Evolutionary conservation across 768 basidiomycete genomes (phyloP), one percentile per base, ranked within the genome.

Genomic region (Coprinopsis sp.): DNA sequence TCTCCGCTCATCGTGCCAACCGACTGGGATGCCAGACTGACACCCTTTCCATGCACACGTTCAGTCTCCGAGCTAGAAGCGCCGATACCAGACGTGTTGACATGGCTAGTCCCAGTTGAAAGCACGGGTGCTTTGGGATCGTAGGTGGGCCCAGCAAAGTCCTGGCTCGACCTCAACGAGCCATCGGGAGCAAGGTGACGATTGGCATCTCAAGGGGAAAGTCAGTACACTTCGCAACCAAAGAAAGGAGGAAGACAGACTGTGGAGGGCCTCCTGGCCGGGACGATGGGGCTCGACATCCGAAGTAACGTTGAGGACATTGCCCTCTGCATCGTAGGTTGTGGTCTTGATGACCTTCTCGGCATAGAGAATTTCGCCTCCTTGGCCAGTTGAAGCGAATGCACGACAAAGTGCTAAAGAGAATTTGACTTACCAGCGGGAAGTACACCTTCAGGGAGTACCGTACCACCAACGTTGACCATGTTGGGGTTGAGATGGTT

Each of bases 321-420:
- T 42, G 14, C 47, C 47, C 13, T 49, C 11, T 23, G 27, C 29
- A 19, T 49, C 47, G 21, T 27, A 43, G 5, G 31, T 42, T 4
- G 40, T 42, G 4, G 40, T 34, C 33, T 42, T 49, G 21, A 41
- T 49, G 3, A 38, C 28, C 23, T 44, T 29, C 34, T 49, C 47
- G 16, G 30, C 44, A 34, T 43, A 49, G n/a, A 49, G 18, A 16
- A 49, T 19, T 18, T n/a, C 33, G 4, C 34, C 47, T 3, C 28
- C 40, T 3, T 14, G n/a, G n/a, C 14, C 29, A 6, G 4, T 6
- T 38, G 28, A n/a, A 8, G 3, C 6, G 21, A n/a, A 25, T 22
- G n/a, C 10, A 23, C 12, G 24, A 18, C 22, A 14, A 10, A 37
- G 34, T 11, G n/a, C 44, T 34, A 19, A 18, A 16, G 11, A n/a